Evolutionary conservation across 352 stramenopile genomes (phyloP), one percentile per base, ranked within the genome.

Genomic region (Phytopythium delawarense): DNA sequence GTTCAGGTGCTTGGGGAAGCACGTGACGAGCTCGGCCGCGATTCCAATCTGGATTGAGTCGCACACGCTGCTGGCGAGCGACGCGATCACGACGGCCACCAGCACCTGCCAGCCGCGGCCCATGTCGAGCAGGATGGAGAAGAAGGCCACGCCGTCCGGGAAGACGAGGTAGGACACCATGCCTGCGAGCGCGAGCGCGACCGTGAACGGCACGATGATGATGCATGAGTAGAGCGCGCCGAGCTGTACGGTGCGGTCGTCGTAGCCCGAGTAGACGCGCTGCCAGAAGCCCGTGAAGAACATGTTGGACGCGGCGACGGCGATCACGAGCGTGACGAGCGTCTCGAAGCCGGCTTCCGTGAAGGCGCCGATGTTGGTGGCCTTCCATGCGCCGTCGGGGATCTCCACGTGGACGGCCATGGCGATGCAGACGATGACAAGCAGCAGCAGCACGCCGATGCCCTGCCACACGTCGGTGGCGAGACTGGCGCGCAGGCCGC

Each of bases 211-310:
- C 8, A 88, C 78, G 52, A 83, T 77, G 50, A 89, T 87, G 15
- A 65, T 34, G 12, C 72, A 78, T 20, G 81, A 72, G 39, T 79
- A 67, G 21, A 73, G 60, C 2, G 76, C 69, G n/a, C 70, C 80
- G 32, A 72, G 76, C 51, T 66, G 71, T 23, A 92, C 62, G 11
- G 80, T 88, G 15, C 53, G 57, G 62, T 90, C 73, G 66, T 87
- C 76, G 8, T 84, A 78, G 12, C 77, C 80, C 0, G 78, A 64
- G 63, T 84, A 91, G 51, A 90, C 82, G 46, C 84, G 81, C 66
- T 91, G 84, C 84, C 84, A 92, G 59, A 84, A 92, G 57, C 79
- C 84, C 57, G 84, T 91, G 69, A 90, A 88, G 67, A 92, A 92
- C 18, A 92, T 62, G 53, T 87, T 91, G 18, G 81, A 77, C 16